A percentile compares a stretch with the other conserved stretches of the same genome.
Conservation (phyloP, 805 yeast genomes). For the Nakazawaea anatomiae region DNA sequence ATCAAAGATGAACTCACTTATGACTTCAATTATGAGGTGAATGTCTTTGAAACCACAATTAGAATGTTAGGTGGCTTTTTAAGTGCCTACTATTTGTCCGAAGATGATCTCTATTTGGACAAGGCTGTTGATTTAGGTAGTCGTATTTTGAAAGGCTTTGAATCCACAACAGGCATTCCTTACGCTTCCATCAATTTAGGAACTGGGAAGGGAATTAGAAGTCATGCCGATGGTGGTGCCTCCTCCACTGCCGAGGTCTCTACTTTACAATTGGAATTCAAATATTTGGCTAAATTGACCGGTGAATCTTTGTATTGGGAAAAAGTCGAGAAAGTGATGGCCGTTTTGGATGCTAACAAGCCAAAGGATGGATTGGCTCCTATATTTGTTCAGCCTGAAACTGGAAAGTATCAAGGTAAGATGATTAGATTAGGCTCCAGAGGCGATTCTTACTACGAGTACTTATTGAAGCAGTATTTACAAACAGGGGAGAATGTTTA, state of each 20-base stretch:
- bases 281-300: constrained; percentile 72
- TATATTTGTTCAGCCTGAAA: constrained; percentile 67
- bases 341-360: constrained; percentile 56
- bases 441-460: constrained; percentile 92
- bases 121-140: constrained; percentile 79
- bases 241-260: constrained; percentile 88
- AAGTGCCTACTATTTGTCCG: constrained; percentile 69
- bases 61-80: constrained; percentile 92
- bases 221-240: constrained; percentile 69
- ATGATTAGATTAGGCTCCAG: constrained; percentile 80
- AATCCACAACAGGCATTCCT: constrained; percentile 64
- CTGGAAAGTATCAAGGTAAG: constrained; percentile 60
- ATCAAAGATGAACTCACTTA: constrained; percentile 63
- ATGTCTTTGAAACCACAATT: constrained; percentile 90
- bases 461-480: constrained; percentile 76
- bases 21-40: constrained; percentile 68
- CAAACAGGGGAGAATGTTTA: constrained; percentile 69
- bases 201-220: constrained; percentile 53
- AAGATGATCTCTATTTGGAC: constrained; percentile 65
- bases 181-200: constrained; percentile 70
- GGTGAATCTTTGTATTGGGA: constrained; percentile 80
- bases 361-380: constrained; percentile 79
- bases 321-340: constrained; percentile 67
- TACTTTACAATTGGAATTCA: constrained; percentile 81
- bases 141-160: constrained; percentile 64